Evolutionary conservation across 192 early-diverging fungal genomes (phyloP).

Genomic region (Coemansia sp.): DNA sequence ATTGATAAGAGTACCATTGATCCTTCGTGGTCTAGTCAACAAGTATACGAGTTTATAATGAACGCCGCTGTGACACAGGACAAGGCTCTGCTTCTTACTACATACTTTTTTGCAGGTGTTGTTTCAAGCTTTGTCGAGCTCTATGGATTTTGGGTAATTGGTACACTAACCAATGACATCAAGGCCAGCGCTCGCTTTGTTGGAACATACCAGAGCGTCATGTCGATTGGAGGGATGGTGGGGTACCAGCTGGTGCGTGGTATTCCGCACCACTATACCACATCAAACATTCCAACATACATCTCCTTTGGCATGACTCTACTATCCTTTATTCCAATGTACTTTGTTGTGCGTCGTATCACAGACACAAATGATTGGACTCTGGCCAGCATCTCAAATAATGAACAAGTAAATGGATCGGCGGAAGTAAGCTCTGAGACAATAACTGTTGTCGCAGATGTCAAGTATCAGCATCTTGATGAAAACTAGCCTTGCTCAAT

Average conservation of each 20-base stretch:
- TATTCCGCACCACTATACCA: slow-evolving; percentile 13
- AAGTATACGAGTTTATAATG: slow-evolving; percentile 14
- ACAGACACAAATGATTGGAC: slow-evolving; percentile 49
- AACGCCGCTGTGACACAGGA: slow-evolving; percentile 10
- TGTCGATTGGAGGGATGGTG: slow-evolving; percentile 35
- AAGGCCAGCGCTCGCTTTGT: slow-evolving; percentile 40
- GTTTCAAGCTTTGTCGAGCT: slow-evolving; percentile 43
- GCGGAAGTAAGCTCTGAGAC: slow-evolving; percentile 6
- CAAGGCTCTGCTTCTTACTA: slow-evolving; percentile 13
- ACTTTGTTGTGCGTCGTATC: slow-evolving; percentile 32
- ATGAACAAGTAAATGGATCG: not conserved
- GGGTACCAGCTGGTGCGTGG: slow-evolving; percentile 23
- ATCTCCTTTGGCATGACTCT: slow-evolving; percentile 13
- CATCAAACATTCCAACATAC: slow-evolving; percentile 30
- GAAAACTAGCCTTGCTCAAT: not conserved
- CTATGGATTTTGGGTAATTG: slow-evolving; percentile 49
- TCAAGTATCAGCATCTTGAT: slow-evolving; percentile 11
- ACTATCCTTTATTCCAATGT: slow-evolving; percentile 23
- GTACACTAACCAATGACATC: slow-evolving; percentile 47
- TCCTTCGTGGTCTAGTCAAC: slow-evolving; percentile 1
- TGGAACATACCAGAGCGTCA: slow-evolving; percentile 32
- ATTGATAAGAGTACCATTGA: slow-evolving; percentile 15
- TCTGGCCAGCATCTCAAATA: slow-evolving; percentile 19
- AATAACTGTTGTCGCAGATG: slow-evolving; percentile 7
- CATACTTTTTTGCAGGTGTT: slow-evolving; percentile 38